Conservation (phyloP, 177 flowering plant genomes). For the Vitis hybrid region DNA sequence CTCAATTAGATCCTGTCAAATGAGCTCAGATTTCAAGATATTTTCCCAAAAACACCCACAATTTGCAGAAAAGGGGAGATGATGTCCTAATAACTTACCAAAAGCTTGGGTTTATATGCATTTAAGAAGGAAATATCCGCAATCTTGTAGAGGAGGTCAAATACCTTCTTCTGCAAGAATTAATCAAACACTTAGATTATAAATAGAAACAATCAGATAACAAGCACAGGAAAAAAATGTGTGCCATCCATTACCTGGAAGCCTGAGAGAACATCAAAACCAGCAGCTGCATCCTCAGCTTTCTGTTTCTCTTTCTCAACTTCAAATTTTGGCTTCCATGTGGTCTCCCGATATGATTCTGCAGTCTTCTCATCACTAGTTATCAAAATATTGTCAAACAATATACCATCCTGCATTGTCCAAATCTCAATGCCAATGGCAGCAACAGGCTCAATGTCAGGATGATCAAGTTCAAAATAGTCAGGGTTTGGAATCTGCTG, state of each 20-base stretch:
- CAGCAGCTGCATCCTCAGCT: slow-evolving; percentile 67
- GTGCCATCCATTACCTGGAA: slow-evolving; percentile 52
- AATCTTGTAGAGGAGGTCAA: slow-evolving; percentile 77
- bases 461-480: slow-evolving; percentile 78
- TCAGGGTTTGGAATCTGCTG: slow-evolving; percentile 78
- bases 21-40: slow-evolving; percentile 3
- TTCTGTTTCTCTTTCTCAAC: slow-evolving; percentile 86
- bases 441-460: slow-evolving; percentile 86
- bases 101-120: slow-evolving; percentile 57
- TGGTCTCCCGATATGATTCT: slow-evolving; percentile 45
- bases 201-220: background rate
- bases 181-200: background rate
- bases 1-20: slow-evolving; percentile 74
- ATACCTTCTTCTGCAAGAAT: slow-evolving; percentile 70
- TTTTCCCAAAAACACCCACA: background rate
- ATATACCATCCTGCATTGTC: slow-evolving; percentile 99
- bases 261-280: slow-evolving; percentile 54
- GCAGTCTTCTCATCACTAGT: slow-evolving; percentile 76
- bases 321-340: slow-evolving; percentile 88
- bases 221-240: background rate
- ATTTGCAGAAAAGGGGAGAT: background rate
- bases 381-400: slow-evolving; percentile 92
- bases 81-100: slow-evolving; percentile 46
- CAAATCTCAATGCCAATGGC: slow-evolving; percentile 98
- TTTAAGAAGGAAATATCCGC: slow-evolving; percentile 80